A percentile compares a stretch with the other conserved stretches of the same genome.
phyloP scores from a whole-genome alignment of 2,329 filamentous ascomycete genomes.

The Pyrenophora teres region DNA sequence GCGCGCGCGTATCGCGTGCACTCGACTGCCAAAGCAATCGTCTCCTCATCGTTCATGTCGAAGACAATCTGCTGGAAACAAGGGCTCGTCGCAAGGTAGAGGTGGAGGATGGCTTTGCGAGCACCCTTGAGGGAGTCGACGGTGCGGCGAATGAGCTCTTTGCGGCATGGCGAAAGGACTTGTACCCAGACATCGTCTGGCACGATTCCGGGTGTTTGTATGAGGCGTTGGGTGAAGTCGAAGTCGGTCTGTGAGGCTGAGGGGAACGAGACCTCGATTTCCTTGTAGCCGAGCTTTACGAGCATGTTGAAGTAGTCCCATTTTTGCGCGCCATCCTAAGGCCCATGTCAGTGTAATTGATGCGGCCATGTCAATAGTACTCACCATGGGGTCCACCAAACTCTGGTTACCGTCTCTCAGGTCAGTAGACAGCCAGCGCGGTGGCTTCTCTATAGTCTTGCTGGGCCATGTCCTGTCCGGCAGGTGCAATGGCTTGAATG shows the following conservation, averaged over 20 bases:
- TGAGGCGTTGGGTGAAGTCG: conserved; percentile 86
- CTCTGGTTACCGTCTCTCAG: conserved; percentile 93
- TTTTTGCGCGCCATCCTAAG: conserved; percentile 89
- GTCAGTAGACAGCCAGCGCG: conserved; percentile 88
- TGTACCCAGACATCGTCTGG: conserved; percentile 92
- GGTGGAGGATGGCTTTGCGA: conserved; percentile 92
- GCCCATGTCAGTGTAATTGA: neutral
- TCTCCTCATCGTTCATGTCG: conserved; percentile 81
- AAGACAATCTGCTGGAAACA: conserved; percentile 95
- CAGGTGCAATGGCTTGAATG: conserved; percentile 68
- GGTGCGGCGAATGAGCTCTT: conserved; percentile 86
- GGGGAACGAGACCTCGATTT: conserved; percentile 95
- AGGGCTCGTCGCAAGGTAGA: conserved; percentile 94
- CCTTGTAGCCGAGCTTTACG: conserved; percentile 89
- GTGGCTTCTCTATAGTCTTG: conserved; percentile 80
- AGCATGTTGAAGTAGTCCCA: conserved; percentile 96
- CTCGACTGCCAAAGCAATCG: conserved; percentile 77
- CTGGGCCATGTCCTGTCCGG: conserved; percentile 81
- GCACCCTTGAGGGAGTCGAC: conserved; percentile 86
- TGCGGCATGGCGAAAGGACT: conserved; percentile 87
- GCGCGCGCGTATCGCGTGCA: conserved; percentile 86
- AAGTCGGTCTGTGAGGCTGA: conserved; percentile 95
- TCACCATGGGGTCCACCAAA: conserved; percentile 88
- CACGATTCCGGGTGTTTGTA: conserved; percentile 80
- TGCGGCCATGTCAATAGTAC: conserved; percentile 24